phyloP scores from a whole-genome alignment of 2,329 filamentous ascomycete genomes.

The Neofusicoccum laricinum region DNA sequence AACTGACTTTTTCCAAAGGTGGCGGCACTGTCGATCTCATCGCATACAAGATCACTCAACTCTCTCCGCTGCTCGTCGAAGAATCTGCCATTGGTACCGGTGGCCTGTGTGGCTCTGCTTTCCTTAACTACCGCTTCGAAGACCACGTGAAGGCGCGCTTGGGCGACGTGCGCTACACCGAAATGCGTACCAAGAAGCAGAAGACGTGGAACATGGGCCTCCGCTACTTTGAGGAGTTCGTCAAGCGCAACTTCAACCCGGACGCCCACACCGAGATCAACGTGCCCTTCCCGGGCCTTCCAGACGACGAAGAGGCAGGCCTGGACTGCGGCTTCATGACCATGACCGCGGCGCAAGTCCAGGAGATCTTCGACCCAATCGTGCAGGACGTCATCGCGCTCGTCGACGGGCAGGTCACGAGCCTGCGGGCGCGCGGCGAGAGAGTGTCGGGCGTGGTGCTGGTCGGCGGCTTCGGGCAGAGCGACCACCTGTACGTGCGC shows the following conservation, averaged over 20 bases:
- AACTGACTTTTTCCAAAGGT: constrained; percentile 25
- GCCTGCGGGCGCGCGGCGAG: constrained; percentile 38
- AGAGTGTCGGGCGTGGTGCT: constrained; percentile 64
- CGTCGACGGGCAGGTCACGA: constrained; percentile 44
- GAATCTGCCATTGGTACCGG: constrained; percentile 76
- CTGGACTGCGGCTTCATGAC: constrained; percentile 74
- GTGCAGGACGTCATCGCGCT: constrained; percentile 53
- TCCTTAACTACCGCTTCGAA: constrained; percentile 77
- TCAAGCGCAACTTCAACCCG: constrained; percentile 74
- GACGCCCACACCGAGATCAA: constrained; percentile 76
- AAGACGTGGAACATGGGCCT: constrained; percentile 74
- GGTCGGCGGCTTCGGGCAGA: constrained; percentile 79
- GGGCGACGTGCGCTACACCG: constrained; percentile 64
- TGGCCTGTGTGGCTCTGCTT: constrained; percentile 73
- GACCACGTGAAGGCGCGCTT: constrained; percentile 69
- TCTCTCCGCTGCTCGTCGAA: constrained; percentile 69
- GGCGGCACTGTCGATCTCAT: constrained; percentile 70
- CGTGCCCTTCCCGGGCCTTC: constrained; percentile 71
- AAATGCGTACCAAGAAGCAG: constrained; percentile 73
- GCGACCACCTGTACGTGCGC: constrained; percentile 67
- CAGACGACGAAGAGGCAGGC: constrained; percentile 70
- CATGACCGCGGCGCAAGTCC: constrained; percentile 64
- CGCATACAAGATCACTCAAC: constrained; percentile 74
- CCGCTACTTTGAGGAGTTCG: constrained; percentile 79
- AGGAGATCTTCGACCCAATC: constrained; percentile 73